These are phyloP conservation scores for Candida argentea DNA, from an alignment of 805 yeast species.

Conservation along the genomic window DNA sequence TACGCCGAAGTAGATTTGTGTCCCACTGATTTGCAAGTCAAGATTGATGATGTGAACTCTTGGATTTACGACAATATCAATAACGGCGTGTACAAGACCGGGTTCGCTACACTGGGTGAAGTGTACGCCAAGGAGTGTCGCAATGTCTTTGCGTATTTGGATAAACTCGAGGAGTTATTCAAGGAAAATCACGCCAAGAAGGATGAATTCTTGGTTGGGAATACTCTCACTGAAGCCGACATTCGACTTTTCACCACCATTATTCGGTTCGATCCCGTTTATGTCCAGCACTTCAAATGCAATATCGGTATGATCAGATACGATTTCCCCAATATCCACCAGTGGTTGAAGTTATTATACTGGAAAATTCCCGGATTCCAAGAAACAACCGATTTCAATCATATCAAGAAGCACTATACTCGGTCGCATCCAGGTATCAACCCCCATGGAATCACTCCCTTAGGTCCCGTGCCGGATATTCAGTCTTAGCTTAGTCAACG, in stretches of 20 bases:
- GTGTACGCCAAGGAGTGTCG: slow-evolving; percentile 63
- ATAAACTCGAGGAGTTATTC: slow-evolving; percentile 57
- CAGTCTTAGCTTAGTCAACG: slow-evolving; percentile 21
- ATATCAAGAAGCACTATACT: slow-evolving; percentile 87
- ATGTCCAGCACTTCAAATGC: slow-evolving; percentile 93
- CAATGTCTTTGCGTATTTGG: slow-evolving; percentile 56
- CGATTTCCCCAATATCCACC: slow-evolving; percentile 69
- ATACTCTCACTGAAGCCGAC: slow-evolving; percentile 80
- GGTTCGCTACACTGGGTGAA: slow-evolving; percentile 79
- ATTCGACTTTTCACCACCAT: slow-evolving; percentile 80
- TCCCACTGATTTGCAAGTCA: slow-evolving; percentile 41
- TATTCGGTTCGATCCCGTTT: slow-evolving; percentile 85
- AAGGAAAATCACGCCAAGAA: slow-evolving; percentile 29
- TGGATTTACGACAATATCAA: slow-evolving; percentile 83
- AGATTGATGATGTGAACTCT: slow-evolving; percentile 68
- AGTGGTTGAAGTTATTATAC: slow-evolving; percentile 76
- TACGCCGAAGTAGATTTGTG: slow-evolving; percentile 47
- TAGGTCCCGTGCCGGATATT: slow-evolving; percentile 81
- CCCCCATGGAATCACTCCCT: slow-evolving; percentile 74
- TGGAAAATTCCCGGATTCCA: slow-evolving; percentile 68
- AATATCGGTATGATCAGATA: slow-evolving; percentile 71
- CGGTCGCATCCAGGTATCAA: slow-evolving; percentile 74
- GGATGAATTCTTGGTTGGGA: slow-evolving; percentile 41
- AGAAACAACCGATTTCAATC: slow-evolving; percentile 77
- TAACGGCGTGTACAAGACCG: slow-evolving; percentile 89